Evolutionary conservation across 352 stramenopile genomes (phyloP), one percentile per base, ranked within the genome.

Genomic region (Thalassiosira livingstoniorum): DNA sequence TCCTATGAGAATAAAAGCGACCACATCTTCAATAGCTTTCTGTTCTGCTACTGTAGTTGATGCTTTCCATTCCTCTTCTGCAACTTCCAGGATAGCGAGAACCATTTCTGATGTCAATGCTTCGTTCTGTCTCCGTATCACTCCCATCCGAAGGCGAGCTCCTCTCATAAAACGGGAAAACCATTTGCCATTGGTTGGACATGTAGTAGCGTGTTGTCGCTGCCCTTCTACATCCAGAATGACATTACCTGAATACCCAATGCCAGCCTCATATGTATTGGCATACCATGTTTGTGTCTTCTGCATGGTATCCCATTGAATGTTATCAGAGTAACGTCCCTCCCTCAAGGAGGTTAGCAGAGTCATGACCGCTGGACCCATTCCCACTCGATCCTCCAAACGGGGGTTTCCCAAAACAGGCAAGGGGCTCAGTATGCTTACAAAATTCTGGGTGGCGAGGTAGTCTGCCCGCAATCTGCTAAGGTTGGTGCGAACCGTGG

Each of bases 401-500:
- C 15, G 7, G 39, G 39, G 39, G 39, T 47, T 47, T 15, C 39
- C 39, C 15, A 47, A 15, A 7, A 47, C 7, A 47, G 39, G 39
- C 7, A 47, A 15, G 15, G 39, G 39, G 39, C 15, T 7, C 7
- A 47, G 15, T 15, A 47, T 18, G 39, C 7, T 18, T 7, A 47
- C 39, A 7, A 7, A 18, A 18, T 47, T 47, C 15, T 7, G 7
- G 7, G 39, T 15, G 39, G 7, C 39, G 7, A 7, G 7, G 15
- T 47, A 15, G 15, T 47, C 39, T 15, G 7, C 15, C 7, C 7
- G 39, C 15, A 47, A 47, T 47, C 39, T 7, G 10, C 47, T n/a
- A n/a, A 51, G 25, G 29, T 66, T 27, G n/a, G 15, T 37, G 1
- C 3, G 0, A 1, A 89, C 83, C 7, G 83, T 90, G 2, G 43